These are phyloP conservation scores for Verticillium dahliae DNA, from an alignment of 2,329 filamentous ascomycete species.

Conservation along the genomic window DNA sequence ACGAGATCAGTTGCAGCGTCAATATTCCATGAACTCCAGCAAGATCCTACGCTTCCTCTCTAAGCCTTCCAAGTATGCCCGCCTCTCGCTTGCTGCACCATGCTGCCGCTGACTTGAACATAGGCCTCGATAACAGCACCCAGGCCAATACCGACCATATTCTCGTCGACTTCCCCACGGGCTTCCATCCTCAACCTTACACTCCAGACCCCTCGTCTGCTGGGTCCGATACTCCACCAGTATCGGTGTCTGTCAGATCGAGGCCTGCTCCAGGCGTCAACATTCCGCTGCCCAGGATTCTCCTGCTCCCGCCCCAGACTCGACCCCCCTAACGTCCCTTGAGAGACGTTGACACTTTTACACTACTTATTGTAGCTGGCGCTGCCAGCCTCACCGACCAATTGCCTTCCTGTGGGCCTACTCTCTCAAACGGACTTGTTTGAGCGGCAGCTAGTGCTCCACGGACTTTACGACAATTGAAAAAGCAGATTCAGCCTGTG, in stretches of 20 bases:
- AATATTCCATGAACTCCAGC: constrained; percentile 77
- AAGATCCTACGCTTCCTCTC: constrained; percentile 90
- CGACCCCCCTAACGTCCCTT: constrained; percentile 86
- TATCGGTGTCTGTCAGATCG: constrained; percentile 77
- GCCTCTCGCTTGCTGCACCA: neutral
- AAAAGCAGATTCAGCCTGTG: constrained; percentile 4
- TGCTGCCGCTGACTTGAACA: constrained; percentile 1
- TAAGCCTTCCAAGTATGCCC: constrained; percentile 82
- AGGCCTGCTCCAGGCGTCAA: constrained; percentile 61
- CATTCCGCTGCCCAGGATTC: constrained; percentile 81
- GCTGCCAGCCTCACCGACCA: constrained; percentile 68
- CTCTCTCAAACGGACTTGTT: constrained; percentile 97
- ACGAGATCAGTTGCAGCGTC: neutral
- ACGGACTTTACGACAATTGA: constrained; percentile 43
- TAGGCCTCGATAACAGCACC: constrained; percentile 57
- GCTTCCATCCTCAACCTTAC: constrained; percentile 12
- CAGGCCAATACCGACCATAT: neutral
- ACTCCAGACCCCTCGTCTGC: constrained; percentile 62
- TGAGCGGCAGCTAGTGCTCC: constrained; percentile 97
- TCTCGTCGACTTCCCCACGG: neutral
- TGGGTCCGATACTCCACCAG: constrained; percentile 76
- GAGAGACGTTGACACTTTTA: constrained; percentile 52
- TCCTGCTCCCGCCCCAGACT: constrained; percentile 74
- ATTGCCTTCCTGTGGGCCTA: constrained; percentile 80
- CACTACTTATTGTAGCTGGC: constrained; percentile 62